These are phyloP conservation scores for Cylindrotheca closterium DNA, from an alignment of 108 stramenopile species.

Conservation along the genomic window DNA sequence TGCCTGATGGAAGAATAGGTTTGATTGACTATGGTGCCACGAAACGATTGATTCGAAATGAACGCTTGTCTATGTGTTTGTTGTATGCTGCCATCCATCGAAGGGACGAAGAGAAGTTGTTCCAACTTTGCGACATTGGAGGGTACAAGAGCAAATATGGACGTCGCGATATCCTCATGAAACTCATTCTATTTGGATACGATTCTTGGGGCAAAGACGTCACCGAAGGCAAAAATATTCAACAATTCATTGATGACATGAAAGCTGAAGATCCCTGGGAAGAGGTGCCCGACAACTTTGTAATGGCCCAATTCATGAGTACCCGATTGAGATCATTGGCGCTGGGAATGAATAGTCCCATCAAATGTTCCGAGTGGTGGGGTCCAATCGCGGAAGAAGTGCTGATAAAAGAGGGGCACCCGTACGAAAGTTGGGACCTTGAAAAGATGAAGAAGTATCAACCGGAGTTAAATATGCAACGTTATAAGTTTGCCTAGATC, in stretches of 20 bases:
- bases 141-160: conserved; percentile 42
- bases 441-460: conserved; percentile 27
- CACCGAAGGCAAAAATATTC: conserved; percentile 33
- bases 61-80: conserved; percentile 29
- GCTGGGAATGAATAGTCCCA: conserved; percentile 43
- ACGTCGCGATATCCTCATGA: conserved; percentile 20
- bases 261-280: conserved; percentile 38
- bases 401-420: conserved; percentile 21
- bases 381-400: conserved; percentile 33
- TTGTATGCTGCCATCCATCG: conserved; percentile 35
- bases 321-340: conserved; percentile 33
- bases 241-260: conserved; percentile 41
- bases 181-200: conserved; percentile 34
- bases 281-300: conserved; percentile 36
- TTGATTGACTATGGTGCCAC: conserved; percentile 76
- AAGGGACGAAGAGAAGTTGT: conserved; percentile 31
- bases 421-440: conserved; percentile 31
- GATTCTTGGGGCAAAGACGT: conserved; percentile 36
- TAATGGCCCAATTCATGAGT: conserved; percentile 32
- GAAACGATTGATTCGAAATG: conserved; percentile 31
- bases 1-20: conserved; percentile 69
- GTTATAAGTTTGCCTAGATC: conserved; percentile 27
- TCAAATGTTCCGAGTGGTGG: conserved; percentile 35
- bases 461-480: conserved; percentile 37
- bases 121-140: conserved; percentile 22